Evolutionary conservation across 371 early-diverging fungal species (phyloP).

Genomic region (Mortierella sp.): DNA sequence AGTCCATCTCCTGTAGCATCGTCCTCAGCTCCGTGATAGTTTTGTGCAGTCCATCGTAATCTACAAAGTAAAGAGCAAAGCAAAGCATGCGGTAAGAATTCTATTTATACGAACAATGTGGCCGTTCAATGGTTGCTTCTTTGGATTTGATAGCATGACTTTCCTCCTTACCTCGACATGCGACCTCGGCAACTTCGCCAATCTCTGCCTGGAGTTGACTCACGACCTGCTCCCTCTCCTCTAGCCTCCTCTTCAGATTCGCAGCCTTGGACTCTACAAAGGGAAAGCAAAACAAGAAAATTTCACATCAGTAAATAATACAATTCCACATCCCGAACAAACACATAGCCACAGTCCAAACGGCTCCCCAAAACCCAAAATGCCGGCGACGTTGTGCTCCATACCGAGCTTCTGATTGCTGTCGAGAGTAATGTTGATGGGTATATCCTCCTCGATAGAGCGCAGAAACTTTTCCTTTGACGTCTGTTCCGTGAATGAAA

Average conservation of each 20-base stretch:
- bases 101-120: background rate
- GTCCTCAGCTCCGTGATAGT: background rate
- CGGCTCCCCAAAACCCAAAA: too few relatives aligned
- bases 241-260: constrained; percentile 1
- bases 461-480: constrained; percentile 68
- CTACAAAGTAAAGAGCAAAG: too few relatives aligned
- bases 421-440: constrained; percentile 53
- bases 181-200: constrained; percentile 36
- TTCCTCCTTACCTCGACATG: constrained; percentile 30
- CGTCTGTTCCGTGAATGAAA: constrained; percentile 67
- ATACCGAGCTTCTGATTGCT: constrained; percentile 55
- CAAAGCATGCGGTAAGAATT: background rate
- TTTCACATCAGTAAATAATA: background rate
- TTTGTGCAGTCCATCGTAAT: constrained; percentile 24
- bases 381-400: background rate
- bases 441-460: constrained; percentile 59
- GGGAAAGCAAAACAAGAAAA: background rate
- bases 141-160: background rate
- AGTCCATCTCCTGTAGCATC: background rate
- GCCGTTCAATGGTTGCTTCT: background rate
- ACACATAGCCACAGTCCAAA: background rate
- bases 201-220: constrained; percentile 36
- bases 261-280: constrained; percentile 24
- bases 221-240: constrained; percentile 23
- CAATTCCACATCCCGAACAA: too few relatives aligned